phyloP scores from a whole-genome alignment of 371 early-diverging fungal species.

The Parasitella parasitica region DNA sequence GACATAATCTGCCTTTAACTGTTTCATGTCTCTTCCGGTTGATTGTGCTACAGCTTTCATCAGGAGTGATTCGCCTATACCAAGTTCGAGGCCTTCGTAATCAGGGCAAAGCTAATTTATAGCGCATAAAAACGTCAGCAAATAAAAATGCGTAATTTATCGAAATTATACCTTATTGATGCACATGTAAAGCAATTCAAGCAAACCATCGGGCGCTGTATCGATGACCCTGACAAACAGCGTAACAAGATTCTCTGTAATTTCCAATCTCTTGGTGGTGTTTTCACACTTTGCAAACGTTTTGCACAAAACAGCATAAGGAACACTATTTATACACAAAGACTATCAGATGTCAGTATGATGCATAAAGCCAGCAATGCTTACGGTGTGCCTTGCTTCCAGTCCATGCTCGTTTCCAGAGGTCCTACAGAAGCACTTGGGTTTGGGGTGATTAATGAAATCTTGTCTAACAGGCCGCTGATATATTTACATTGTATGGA shows the following conservation, averaged over 20 bases:
- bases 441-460: neutral
- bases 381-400: conserved; percentile 15
- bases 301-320: conserved; percentile 84
- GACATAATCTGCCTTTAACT: conserved; percentile 79
- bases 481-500: conserved; percentile 15
- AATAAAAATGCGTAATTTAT: too few species aligned
- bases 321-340: conserved; percentile 52
- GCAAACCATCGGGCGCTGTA: conserved; percentile 66
- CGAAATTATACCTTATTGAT: conserved; percentile 75
- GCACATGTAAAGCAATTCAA: conserved; percentile 86
- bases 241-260: conserved; percentile 74
- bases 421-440: conserved; percentile 12
- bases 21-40: conserved; percentile 74
- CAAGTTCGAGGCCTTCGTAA: conserved; percentile 95
- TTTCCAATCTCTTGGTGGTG: conserved; percentile 73
- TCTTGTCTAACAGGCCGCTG: neutral
- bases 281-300: conserved; percentile 85
- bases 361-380: neutral
- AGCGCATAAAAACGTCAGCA: neutral
- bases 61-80: conserved; percentile 92
- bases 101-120: conserved; percentile 82
- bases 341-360: neutral
- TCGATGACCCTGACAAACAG: conserved; percentile 78
- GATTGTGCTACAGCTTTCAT: conserved; percentile 93
- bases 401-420: neutral